These are phyloP conservation scores for Fusarium cicatricum DNA, from an alignment of 2,329 filamentous ascomycete species.

Conservation along the genomic window DNA sequence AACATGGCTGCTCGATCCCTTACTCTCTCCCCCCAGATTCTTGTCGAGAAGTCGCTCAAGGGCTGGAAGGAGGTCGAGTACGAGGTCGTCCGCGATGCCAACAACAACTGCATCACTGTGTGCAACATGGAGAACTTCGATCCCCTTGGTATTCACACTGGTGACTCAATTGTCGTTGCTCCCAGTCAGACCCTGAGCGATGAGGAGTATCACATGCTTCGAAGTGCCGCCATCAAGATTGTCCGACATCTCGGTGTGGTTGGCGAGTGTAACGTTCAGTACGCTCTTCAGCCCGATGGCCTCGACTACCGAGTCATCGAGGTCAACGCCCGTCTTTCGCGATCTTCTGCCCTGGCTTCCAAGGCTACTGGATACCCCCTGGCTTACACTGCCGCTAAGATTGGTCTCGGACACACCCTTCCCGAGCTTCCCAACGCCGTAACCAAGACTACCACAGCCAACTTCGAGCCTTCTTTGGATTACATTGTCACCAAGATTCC, in stretches of 20 bases:
- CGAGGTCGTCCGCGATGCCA: conserved; percentile 94
- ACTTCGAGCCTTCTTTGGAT: conserved; percentile 97
- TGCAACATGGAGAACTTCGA: conserved; percentile 91
- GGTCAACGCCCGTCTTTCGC: conserved; percentile 97
- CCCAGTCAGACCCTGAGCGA: conserved; percentile 97
- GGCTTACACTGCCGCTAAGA: conserved; percentile 97
- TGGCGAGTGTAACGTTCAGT: conserved; percentile 98
- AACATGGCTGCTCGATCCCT: conserved; percentile 93
- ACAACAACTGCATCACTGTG: conserved; percentile 99
- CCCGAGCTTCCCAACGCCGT: conserved; percentile 97
- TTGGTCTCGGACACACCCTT: conserved; percentile 92
- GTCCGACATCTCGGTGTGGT: conserved; percentile 96
- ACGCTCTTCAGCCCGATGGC: conserved; percentile 94
- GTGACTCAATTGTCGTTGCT: conserved; percentile 98
- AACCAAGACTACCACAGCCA: conserved; percentile 97
- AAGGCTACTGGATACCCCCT: conserved; percentile 98
- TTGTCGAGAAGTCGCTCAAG: conserved; percentile 98
- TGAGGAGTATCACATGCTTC: conserved; percentile 99
- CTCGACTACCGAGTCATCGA: conserved; percentile 99
- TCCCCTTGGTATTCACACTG: conserved; percentile 95
- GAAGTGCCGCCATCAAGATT: conserved; percentile 97
- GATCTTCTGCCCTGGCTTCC: conserved; percentile 94
- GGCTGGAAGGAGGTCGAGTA: conserved; percentile 99
- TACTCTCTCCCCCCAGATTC: conserved; percentile 92
- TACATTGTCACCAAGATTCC: conserved; percentile 99